A percentile compares a stretch with the other conserved stretches of the same genome.
phyloP scores from a whole-genome alignment of 441 rosid genomes.

The Rhodomyrtus psidioides region DNA sequence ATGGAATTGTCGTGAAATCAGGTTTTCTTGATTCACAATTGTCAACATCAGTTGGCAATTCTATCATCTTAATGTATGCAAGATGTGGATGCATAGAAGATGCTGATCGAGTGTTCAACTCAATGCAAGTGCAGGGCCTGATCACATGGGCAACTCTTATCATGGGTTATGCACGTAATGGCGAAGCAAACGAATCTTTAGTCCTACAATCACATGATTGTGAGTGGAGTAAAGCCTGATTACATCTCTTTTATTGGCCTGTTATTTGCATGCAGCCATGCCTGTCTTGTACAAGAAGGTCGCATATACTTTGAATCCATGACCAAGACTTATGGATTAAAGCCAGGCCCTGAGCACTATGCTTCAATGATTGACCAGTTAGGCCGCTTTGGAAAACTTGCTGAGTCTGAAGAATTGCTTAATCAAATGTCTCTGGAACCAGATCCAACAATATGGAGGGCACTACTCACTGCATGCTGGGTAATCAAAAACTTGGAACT shows the following conservation, averaged over 20 bases:
- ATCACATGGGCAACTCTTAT: slow-evolving; percentile 85
- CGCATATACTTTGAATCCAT: slow-evolving; percentile 52
- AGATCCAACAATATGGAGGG: slow-evolving; percentile 82
- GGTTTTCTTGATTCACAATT: slow-evolving; percentile 18
- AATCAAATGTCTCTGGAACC: slow-evolving; percentile 61
- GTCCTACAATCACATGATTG: slow-evolving; percentile 56
- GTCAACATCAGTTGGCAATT: slow-evolving; percentile 57
- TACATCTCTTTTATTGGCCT: slow-evolving; percentile 74
- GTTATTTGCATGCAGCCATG: slow-evolving; percentile 88
- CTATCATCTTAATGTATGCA: slow-evolving; percentile 78
- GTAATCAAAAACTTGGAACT: slow-evolving; percentile 50
- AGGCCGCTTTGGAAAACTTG: slow-evolving; percentile 72
- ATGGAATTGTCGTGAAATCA: slow-evolving; percentile 43
- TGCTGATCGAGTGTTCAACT: slow-evolving; percentile 44
- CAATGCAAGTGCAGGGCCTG: slow-evolving; percentile 45
- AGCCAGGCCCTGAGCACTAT: slow-evolving; percentile 74
- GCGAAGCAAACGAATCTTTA: slow-evolving; percentile 63
- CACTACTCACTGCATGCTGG: slow-evolving; percentile 65
- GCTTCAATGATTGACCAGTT: slow-evolving; percentile 87
- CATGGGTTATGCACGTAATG: slow-evolving; percentile 82
- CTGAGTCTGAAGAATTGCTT: slow-evolving; percentile 48
- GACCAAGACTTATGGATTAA: slow-evolving; percentile 47
- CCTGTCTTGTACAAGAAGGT: slow-evolving; percentile 55
- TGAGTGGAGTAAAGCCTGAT: slow-evolving; percentile 53
- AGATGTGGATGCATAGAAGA: slow-evolving; percentile 68